phyloP scores from a whole-genome alignment of 2,329 filamentous ascomycete species.

The Diplodia sapinea region DNA sequence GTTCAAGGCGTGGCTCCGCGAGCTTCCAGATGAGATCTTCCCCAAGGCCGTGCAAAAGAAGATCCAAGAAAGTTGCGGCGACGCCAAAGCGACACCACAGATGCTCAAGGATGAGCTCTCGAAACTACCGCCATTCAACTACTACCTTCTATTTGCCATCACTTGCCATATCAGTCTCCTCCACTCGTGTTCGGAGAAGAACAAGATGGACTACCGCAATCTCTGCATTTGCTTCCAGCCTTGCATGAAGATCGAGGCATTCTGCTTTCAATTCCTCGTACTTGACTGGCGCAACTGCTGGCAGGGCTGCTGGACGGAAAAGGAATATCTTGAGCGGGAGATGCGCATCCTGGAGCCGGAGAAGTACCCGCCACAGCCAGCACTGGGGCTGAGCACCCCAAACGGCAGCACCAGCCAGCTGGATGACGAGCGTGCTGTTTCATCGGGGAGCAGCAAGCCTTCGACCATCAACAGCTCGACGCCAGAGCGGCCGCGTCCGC shows the following conservation, averaged over 20 bases:
- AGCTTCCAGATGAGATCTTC: constrained; percentile 92
- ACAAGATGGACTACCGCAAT: constrained; percentile 98
- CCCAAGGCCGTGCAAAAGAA: constrained; percentile 82
- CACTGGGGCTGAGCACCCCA: constrained; percentile 21
- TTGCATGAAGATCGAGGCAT: constrained; percentile 93
- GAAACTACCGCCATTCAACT: constrained; percentile 93
- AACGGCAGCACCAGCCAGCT: constrained; percentile 27
- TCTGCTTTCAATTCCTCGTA: constrained; percentile 94
- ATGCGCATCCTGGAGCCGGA: constrained; percentile 35
- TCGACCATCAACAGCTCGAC: constrained; percentile 43
- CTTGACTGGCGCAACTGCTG: constrained; percentile 96
- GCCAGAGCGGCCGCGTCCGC: constrained; percentile 32
- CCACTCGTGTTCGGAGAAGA: constrained; percentile 89
- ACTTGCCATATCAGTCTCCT: constrained; percentile 94
- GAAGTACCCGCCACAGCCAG: constrained; percentile 24
- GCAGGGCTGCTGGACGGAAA: constrained; percentile 93
- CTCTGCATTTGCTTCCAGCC: constrained; percentile 97
- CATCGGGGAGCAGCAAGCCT: constrained; percentile 65
- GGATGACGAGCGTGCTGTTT: constrained; percentile 62
- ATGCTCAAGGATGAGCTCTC: constrained; percentile 89
- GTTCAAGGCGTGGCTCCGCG: constrained; percentile 94
- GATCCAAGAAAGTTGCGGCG: constrained; percentile 79
- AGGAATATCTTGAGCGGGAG: constrained; percentile 75
- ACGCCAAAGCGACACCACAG: constrained; percentile 80
- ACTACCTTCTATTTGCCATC: constrained; percentile 95